Base-by-base conservation (phyloP, 768 basidiomycete species). In the Hortiboletus campestris region DNA sequence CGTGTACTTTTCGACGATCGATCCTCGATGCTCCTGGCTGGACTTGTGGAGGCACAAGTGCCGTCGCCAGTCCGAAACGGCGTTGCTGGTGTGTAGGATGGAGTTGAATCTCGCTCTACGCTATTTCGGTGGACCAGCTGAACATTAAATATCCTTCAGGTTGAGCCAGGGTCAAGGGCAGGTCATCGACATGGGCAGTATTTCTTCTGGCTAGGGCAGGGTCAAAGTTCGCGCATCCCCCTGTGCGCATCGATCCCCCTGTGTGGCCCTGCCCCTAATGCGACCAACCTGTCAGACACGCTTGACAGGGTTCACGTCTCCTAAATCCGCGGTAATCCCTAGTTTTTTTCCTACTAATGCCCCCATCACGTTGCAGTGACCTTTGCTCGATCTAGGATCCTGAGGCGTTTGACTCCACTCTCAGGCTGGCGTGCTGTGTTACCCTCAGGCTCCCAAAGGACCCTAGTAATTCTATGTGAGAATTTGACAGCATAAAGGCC, bases 151-250 rank as follows among this genome's bases (percentile, higher is more conserved):
- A n/a, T 16, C 7, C 36, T 14, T 41, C 19, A 20, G 38, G 39
- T 28, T 34, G 31, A 42, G 49, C 20, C 31, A 39, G 31, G 60
- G 49, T 32, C 14, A 45, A 52, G 53, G 53, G 47, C 17, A 46
- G n/a, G 28, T n/a, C 12, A 6, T 41, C 36, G 32, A 55, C 35
- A 13, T 29, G 28, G 47, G 17, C 14, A 13, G 29, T 25, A 19
- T 42, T 39, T 46, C 32, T 19, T 32, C 6, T 11, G 34, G 38
- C 47, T 46, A 29, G 40, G 19, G 7, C 22, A 16, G 46, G 29
- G 43, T 14, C 32, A 32, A 32, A 6, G 31, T 29, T n/a, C 19
- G 34, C 25, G 9, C 16, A 11, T 19, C 25, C 25, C 25, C 25
- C 25, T 25, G 25, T 25, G 25, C n/a, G n/a, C n/a, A n/a, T n/a